Evolutionary conservation across 2,329 filamentous ascomycete species (phyloP).

Genomic region (Ramularia collo-cygni): DNA sequence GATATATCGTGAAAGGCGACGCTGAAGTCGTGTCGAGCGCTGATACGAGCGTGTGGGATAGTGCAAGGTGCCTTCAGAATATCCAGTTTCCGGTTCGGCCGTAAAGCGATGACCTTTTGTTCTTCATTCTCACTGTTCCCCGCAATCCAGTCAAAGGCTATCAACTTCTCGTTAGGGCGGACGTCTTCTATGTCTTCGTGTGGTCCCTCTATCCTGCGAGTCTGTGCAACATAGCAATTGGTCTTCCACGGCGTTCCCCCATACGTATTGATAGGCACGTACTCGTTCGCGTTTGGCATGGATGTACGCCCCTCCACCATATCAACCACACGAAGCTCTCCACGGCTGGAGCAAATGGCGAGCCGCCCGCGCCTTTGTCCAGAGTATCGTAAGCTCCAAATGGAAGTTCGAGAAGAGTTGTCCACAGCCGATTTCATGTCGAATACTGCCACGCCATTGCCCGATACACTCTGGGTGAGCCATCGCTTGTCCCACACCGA

Average conservation of each 20-base stretch:
- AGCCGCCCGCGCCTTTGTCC: constrained; percentile 52
- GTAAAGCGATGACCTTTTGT: constrained; percentile 47
- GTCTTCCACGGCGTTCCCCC: constrained; percentile 35
- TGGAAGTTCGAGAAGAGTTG: constrained; percentile 42
- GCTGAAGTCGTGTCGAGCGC: constrained; percentile 37
- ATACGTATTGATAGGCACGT: constrained; percentile 21
- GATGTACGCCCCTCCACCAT: constrained; percentile 21
- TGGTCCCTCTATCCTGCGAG: constrained; percentile 38
- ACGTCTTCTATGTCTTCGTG: constrained; percentile 40
- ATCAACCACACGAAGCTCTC: constrained; percentile 46
- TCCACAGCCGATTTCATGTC: constrained; percentile 51
- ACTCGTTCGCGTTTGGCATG: constrained; percentile 13
- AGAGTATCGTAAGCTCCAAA: constrained; percentile 58
- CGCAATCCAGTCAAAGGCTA: constrained; percentile 57
- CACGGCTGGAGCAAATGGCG: constrained; percentile 52
- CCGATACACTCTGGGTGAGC: constrained; percentile 33
- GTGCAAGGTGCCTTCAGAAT: constrained; percentile 41
- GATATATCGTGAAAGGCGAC: constrained; percentile 18
- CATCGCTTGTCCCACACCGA: constrained; percentile 71
- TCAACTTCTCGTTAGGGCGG: constrained; percentile 43
- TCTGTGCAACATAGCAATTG: constrained; percentile 39
- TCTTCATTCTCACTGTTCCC: constrained; percentile 38
- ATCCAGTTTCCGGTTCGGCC: constrained; percentile 46
- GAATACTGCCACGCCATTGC: constrained; percentile 50
- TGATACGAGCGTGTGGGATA: constrained; percentile 37